Conservation (phyloP, 108 stramenopile genomes). For the Schizochytrium sp. region DNA sequence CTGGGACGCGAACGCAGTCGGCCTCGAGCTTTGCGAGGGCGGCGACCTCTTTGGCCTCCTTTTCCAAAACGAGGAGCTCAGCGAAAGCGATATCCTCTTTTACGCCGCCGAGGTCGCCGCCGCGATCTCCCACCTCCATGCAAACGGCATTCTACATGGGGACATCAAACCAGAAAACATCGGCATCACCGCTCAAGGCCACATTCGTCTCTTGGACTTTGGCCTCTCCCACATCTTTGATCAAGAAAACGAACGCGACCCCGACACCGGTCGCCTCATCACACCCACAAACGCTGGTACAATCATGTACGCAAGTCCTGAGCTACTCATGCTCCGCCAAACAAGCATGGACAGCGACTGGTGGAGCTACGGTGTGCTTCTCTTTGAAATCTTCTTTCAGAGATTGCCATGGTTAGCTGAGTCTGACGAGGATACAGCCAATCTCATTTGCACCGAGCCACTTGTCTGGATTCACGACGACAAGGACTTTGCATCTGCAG, state of each 20-base stretch:
- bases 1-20: background rate
- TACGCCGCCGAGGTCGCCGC: background rate
- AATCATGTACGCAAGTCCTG: background rate
- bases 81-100: background rate
- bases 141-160: background rate
- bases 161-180: slow-evolving; percentile 7
- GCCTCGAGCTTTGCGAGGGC: background rate
- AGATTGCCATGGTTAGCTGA: background rate
- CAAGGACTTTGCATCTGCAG: background rate
- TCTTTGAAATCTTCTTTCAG: background rate
- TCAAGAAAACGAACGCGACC: background rate
- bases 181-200: background rate
- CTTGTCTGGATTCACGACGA: background rate
- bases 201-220: background rate
- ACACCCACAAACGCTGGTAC: background rate
- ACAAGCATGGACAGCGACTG: background rate
- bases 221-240: background rate
- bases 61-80: background rate
- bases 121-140: background rate
- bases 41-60: background rate
- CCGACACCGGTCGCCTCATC: background rate
- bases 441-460: background rate
- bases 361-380: background rate
- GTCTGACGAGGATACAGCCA: background rate
- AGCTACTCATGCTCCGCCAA: background rate